Base-by-base conservation (phyloP, 2,329 filamentous ascomycete species). In the Lachnellula occidentalis region DNA sequence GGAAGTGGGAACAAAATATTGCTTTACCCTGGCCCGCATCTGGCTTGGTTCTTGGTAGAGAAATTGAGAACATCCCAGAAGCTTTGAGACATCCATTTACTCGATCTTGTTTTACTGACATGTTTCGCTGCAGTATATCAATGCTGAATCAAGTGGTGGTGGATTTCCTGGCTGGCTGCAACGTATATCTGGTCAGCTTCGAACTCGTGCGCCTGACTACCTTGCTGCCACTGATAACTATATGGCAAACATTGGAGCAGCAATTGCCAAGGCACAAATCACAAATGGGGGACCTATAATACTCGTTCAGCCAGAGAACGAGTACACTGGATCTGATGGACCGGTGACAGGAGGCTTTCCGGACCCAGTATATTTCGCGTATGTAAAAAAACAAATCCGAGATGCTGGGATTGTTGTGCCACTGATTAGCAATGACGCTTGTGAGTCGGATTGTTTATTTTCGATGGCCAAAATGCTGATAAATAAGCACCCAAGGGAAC, bases 111-210 rank as follows among this genome's bases (percentile, higher is more conserved):
- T 46, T 31, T 9, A 22, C 46, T 52, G 14, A 47, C 14, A 61
- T 63, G 61, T 67, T 15, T 31, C 22, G 5, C n/a, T 15, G 14
- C 21, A 74, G 81, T 90, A 90, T 49, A 90, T 92, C 72, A 90
- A 92, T 64, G 88, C 88, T 1, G 88, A 94, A 68, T 81, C 76
- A 0, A 83, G 81, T 5, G 89, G 88, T 0, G 90, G 90, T 51
- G 89, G 89, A 0, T 92, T 88, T 57, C 89, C 90, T 0, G 89
- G 88, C 1, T 94, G 89, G 89, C 68, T 92, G 14, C 83, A 88
- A 66, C 77, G 87, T 12, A 72, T 86, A n/a, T 78, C 80, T 48
- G 87, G 80, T 0, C 77, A 75, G 0, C 70, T 90, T 51, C 77
- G 89, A 56, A 88, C 87, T 0, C 73, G 75, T 47, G 81, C 82